Percentiles rank a stretch among this genome's conserved stretches.
These are phyloP conservation scores for Xylaria cubensis DNA, from an alignment of 495 filamentous ascomycete genomes.

Conservation along the genomic window DNA sequence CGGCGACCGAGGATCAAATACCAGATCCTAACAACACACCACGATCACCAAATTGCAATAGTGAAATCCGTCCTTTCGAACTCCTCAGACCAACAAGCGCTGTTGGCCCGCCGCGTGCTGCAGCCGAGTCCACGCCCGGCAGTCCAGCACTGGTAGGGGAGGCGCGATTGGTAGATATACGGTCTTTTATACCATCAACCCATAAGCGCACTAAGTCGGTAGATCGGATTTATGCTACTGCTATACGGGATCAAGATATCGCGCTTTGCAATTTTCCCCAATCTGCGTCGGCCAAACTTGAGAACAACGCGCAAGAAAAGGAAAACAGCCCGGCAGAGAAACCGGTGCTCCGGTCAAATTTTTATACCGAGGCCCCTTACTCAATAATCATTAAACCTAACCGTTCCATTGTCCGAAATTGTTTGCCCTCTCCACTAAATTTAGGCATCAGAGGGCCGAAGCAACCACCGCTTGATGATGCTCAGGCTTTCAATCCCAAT, in stretches of 20 bases:
- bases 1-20: conserved; percentile 23
- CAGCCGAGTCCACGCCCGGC: conserved; percentile 28
- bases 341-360: conserved; percentile 27
- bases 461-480: conserved; percentile 29
- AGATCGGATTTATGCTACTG: conserved; percentile 36
- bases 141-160: conserved; percentile 35
- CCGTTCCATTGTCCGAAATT: conserved; percentile 29
- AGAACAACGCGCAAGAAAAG: neutral
- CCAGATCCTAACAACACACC: conserved; percentile 5
- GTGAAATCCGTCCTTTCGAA: conserved; percentile 15
- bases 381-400: conserved; percentile 32
- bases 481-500: conserved; percentile 27
- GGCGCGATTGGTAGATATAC: conserved; percentile 35
- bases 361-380: conserved; percentile 29
- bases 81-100: conserved; percentile 28
- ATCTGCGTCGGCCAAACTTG: conserved; percentile 1
- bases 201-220: conserved; percentile 34
- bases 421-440: conserved; percentile 31
- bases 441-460: conserved; percentile 15
- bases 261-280: conserved; percentile 28
- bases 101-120: conserved; percentile 17
- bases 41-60: neutral
- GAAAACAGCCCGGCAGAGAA: conserved; percentile 1
- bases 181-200: conserved; percentile 22
- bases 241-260: conserved; percentile 37